These are phyloP conservation scores for Neobulgaria alba DNA, from an alignment of 2,329 filamentous ascomycete species.

Conservation along the genomic window DNA sequence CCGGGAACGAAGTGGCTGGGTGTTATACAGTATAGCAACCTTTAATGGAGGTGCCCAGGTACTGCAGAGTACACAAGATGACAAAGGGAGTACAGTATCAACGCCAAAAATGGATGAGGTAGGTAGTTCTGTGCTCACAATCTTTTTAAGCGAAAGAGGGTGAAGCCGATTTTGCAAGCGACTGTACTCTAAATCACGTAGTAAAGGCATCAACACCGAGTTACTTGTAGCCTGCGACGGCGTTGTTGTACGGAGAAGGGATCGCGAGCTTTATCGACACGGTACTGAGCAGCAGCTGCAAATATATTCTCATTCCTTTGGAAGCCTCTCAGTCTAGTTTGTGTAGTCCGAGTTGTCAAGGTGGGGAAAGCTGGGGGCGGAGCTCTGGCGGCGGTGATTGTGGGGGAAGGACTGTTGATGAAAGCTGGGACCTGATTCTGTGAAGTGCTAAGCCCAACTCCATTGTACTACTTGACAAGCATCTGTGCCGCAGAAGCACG, in stretches of 20 bases:
- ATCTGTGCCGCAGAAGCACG: constrained; percentile 12
- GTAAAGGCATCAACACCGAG: no score
- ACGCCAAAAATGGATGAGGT: no score
- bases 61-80: no score
- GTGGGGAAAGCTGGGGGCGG: constrained; percentile 5
- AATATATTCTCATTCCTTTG: constrained; percentile 11
- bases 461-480: constrained; percentile 10
- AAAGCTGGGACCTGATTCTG: constrained; percentile 11
- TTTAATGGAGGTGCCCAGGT: no score
- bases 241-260: constrained; percentile 4
- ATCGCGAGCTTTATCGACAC: constrained; percentile 10
- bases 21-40: no score
- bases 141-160: no score
- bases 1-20: no score
- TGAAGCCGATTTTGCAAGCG: no score
- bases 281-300: constrained; percentile 8
- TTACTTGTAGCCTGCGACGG: constrained; percentile 5
- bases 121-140: no score
- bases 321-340: constrained; percentile 7
- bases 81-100: no score
- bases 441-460: constrained; percentile 12
- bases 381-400: constrained; percentile 6
- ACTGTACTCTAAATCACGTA: no score
- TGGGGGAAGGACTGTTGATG: constrained; percentile 4
- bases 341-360: constrained; percentile 11